Percentiles rank a stretch among this genome's conserved stretches.
These are phyloP conservation scores for Lobulomyces angularis DNA, from an alignment of 192 early-diverging fungal genomes.

Conservation along the genomic window DNA sequence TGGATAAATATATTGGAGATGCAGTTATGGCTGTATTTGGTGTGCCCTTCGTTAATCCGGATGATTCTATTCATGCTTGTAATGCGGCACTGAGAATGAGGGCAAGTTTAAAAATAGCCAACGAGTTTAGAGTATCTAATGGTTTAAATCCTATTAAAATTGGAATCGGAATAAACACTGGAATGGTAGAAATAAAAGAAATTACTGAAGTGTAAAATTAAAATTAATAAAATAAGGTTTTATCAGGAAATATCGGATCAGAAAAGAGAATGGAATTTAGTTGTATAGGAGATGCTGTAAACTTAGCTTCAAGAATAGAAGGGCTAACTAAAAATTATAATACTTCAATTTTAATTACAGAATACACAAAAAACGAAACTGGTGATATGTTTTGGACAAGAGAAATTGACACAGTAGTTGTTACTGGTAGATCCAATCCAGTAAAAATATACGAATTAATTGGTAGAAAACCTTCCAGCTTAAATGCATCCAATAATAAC, in stretches of 20 bases:
- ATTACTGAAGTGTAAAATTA: slow-evolving; percentile 6
- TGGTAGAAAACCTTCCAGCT: slow-evolving; percentile 21
- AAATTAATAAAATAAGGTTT: slow-evolving; percentile 17
- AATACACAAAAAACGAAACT: slow-evolving; percentile 26
- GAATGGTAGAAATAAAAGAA: slow-evolving; percentile 25
- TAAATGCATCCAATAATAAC: no score
- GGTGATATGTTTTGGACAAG: slow-evolving; percentile 25
- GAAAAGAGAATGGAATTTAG: slow-evolving; percentile 41
- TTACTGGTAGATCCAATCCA: slow-evolving; percentile 23
- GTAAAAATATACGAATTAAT: slow-evolving; percentile 34
- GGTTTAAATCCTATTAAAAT: slow-evolving; percentile 28
- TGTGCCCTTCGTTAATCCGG: slow-evolving; percentile 32
- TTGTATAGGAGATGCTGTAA: slow-evolving; percentile 42
- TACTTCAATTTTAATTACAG: slow-evolving; percentile 32
- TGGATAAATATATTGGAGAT: slow-evolving; percentile 46
- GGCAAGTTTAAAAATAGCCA: slow-evolving; percentile 22
- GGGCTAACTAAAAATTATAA: slow-evolving; percentile 37
- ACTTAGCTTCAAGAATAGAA: slow-evolving; percentile 35
- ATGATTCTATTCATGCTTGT: slow-evolving; percentile 39
- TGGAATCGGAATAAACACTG: slow-evolving; percentile 41
- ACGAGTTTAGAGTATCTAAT: slow-evolving; percentile 11
- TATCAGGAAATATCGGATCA: slow-evolving; percentile 42
- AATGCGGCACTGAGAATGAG: slow-evolving; percentile 36
- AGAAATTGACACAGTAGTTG: slow-evolving; percentile 31
- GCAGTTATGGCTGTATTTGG: slow-evolving; percentile 50